Percentiles rank a stretch among this genome's conserved stretches.
These are phyloP conservation scores for Dryas integrifolia DNA, from an alignment of 331 rosid species.

Conservation along the genomic window DNA sequence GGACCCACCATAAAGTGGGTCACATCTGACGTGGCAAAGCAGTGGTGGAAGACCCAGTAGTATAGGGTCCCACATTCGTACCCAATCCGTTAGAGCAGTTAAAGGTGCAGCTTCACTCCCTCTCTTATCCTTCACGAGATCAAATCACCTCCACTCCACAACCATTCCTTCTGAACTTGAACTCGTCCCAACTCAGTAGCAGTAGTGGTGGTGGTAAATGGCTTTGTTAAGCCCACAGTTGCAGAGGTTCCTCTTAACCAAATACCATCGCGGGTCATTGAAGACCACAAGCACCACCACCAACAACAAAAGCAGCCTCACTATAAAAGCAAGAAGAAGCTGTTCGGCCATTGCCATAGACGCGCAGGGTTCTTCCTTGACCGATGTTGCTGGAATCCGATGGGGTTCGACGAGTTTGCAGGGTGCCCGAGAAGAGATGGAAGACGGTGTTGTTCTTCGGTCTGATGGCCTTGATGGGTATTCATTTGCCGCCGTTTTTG, in stretches of 20 bases:
- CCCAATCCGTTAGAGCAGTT: conserved; percentile 71
- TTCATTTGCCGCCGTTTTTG: conserved; percentile 90
- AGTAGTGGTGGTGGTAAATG: conserved; percentile 34
- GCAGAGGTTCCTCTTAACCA: conserved; percentile 54
- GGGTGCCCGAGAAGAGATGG: conserved; percentile 92
- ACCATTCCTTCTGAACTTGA: not conserved
- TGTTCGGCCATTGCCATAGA: conserved; percentile 90
- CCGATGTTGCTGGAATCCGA: conserved; percentile 53
- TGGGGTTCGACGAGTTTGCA: conserved; percentile 86
- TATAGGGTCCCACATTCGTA: conserved; percentile 19
- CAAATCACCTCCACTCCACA: conserved; percentile 19
- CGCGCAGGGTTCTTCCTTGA: conserved; percentile 62
- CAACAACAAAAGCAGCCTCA: conserved; percentile 23
- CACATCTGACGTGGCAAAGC: conserved; percentile 8
- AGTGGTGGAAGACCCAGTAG: not conserved
- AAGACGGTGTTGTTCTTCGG: conserved; percentile 64
- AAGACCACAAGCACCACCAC: conserved; percentile 24
- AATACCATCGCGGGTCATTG: conserved; percentile 36
- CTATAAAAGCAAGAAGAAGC: conserved; percentile 35
- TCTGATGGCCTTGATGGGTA: conserved; percentile 60
- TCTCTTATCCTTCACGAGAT: conserved; percentile 53
- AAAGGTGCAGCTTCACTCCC: conserved; percentile 57
- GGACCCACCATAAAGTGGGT: not conserved
- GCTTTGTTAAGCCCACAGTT: conserved; percentile 74
- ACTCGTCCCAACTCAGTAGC: conserved; percentile 19